These are phyloP conservation scores for Nicotiana paniculata DNA, from an alignment of 257 asterid genomes.

Conservation along the genomic window DNA sequence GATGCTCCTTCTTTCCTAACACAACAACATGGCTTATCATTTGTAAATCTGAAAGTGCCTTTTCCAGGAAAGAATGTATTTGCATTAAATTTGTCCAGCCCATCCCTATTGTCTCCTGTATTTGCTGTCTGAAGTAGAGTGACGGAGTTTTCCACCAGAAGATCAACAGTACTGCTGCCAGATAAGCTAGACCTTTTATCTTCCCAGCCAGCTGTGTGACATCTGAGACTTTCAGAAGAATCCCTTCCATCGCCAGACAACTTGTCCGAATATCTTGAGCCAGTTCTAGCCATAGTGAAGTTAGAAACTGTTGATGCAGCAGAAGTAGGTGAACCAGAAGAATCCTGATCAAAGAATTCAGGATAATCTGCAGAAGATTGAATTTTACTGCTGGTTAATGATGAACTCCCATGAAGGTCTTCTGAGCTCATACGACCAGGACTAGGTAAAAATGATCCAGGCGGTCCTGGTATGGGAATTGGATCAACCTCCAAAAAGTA, in stretches of 20 bases:
- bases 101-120: conserved; percentile 20
- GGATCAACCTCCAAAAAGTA: conserved; percentile 72
- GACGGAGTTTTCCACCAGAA: conserved; percentile 26
- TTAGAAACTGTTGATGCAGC: conserved; percentile 46
- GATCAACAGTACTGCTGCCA: conserved; percentile 20
- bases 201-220: conserved; percentile 14
- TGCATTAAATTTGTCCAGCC: conserved; percentile 22
- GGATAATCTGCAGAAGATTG: conserved; percentile 74
- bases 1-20: conserved; percentile 51
- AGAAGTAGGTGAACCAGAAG: conserved; percentile 74
- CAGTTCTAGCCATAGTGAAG: conserved; percentile 44
- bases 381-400: conserved; percentile 57
- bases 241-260: conserved; percentile 22
- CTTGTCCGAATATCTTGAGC: conserved; percentile 33
- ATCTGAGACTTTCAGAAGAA: conserved; percentile 2
- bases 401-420: conserved; percentile 75
- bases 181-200: conserved; percentile 24
- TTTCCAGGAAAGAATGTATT: conserved; percentile 17
- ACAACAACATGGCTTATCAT: conserved; percentile 58
- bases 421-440: conserved; percentile 76
- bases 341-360: conserved; percentile 50
- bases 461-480: conserved; percentile 91
- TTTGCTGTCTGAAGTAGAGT: conserved; percentile 16
- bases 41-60: conserved; percentile 24
- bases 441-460: conserved; percentile 88